phyloP scores from a whole-genome alignment of 2,329 filamentous ascomycete species.

The Stagonosporopsis cucurbitacearum region DNA sequence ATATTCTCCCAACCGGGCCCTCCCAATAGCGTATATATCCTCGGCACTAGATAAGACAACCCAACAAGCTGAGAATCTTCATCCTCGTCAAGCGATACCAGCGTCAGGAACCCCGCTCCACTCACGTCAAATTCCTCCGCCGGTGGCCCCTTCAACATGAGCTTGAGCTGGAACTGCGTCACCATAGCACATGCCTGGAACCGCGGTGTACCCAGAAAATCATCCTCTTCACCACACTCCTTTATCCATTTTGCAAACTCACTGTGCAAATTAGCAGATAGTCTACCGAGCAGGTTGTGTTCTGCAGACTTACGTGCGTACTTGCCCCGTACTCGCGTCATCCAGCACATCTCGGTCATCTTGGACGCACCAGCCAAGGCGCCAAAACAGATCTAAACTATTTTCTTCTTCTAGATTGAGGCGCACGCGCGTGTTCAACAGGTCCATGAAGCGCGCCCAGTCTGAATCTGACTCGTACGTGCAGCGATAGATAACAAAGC shows the following conservation, averaged over 20 bases:
- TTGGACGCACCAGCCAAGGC: conserved; percentile 21
- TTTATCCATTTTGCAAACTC: conserved; percentile 8
- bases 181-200: conserved; percentile 17
- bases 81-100: conserved; percentile 15
- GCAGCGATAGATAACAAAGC: conserved; percentile 25
- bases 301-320: not conserved
- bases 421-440: conserved; percentile 11
- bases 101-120: conserved; percentile 6
- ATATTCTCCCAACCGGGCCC: conserved; percentile 14
- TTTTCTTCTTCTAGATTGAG: conserved; percentile 8
- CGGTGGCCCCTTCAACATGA: conserved; percentile 8
- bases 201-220: conserved; percentile 13
- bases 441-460: conserved; percentile 20
- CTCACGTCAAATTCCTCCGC: conserved; percentile 10
- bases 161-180: not conserved
- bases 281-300: not conserved
- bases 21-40: conserved; percentile 11
- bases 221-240: conserved; percentile 4
- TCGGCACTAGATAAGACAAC: conserved; percentile 12
- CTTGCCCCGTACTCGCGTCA: not conserved
- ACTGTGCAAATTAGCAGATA: not conserved
- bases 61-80: conserved; percentile 17
- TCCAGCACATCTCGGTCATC: conserved; percentile 15
- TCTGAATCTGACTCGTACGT: conserved; percentile 14
- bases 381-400: conserved; percentile 9